Conservation (phyloP, 2,329 filamentous ascomycete species). For the Fusarium sp. region DNA sequence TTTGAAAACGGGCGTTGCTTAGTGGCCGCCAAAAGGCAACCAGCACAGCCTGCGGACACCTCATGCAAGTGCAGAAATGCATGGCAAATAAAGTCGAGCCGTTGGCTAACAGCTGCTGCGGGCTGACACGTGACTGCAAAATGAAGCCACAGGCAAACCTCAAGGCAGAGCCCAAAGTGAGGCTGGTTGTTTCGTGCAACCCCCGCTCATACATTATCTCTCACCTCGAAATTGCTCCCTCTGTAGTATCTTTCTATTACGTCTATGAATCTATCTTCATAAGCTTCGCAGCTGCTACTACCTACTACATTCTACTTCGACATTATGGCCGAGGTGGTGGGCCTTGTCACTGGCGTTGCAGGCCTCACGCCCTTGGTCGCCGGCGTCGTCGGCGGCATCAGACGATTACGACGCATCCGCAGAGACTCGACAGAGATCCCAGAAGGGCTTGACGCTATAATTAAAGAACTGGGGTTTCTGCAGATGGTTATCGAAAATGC, state of each 20-base stretch:
- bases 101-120: not conserved
- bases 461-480: accelerated
- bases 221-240: no score
- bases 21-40: not conserved
- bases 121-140: not conserved
- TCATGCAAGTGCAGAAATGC: not conserved
- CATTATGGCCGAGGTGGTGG: not conserved
- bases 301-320: no score
- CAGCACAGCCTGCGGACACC: not conserved
- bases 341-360: not conserved
- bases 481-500: not conserved
- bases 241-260: no score
- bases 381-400: not conserved
- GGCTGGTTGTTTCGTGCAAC: not conserved
- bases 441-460: not conserved
- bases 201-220: not conserved
- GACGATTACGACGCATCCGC: not conserved
- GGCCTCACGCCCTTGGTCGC: not conserved
- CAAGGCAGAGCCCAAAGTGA: not conserved
- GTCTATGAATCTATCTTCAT: no score
- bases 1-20: not conserved
- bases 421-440: not conserved
- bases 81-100: not conserved
- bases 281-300: no score
- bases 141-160: not conserved